A percentile compares a stretch with the other conserved stretches of the same genome.
These are phyloP conservation scores for Emericellopsis cladophorae DNA, from an alignment of 2,329 filamentous ascomycete genomes.

Conservation along the genomic window DNA sequence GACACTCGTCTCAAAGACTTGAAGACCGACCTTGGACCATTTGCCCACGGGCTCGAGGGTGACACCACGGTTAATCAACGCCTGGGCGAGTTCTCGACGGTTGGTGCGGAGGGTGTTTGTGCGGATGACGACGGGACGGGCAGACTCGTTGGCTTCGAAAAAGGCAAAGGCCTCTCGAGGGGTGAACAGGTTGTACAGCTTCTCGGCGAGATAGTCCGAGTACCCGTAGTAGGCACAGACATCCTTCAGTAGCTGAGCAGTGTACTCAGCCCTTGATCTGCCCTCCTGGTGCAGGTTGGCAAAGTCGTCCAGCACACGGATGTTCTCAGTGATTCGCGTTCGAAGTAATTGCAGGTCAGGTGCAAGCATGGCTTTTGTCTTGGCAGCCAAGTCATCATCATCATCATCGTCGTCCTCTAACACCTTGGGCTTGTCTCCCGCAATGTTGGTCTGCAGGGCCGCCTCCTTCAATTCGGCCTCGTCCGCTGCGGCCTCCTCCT, in stretches of 20 bases:
- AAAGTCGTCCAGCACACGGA: conserved; percentile 85
- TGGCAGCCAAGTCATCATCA: conserved; percentile 44
- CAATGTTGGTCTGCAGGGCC: conserved; percentile 88
- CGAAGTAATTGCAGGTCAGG: conserved; percentile 85
- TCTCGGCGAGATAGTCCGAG: conserved; percentile 86
- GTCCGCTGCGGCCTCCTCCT: conserved; percentile 69
- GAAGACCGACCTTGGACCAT: conserved; percentile 95
- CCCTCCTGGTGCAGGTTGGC: conserved; percentile 67
- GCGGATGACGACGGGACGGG: conserved; percentile 85
- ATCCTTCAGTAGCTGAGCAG: conserved; percentile 73
- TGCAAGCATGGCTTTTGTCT: conserved; percentile 54
- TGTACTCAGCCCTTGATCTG: conserved; percentile 79
- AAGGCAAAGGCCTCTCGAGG: conserved; percentile 93
- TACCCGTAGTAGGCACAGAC: conserved; percentile 97
- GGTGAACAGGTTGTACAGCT: conserved; percentile 85
- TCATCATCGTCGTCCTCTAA: conserved; percentile 52
- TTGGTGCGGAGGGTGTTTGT: conserved; percentile 85
- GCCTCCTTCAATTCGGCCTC: conserved; percentile 76
- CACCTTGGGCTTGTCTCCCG: conserved; percentile 57
- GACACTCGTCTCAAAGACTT: conserved; percentile 80
- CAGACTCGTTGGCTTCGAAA: conserved; percentile 96
- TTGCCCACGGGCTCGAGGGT: conserved; percentile 94
- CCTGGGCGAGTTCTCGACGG: conserved; percentile 72
- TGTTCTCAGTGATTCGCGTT: conserved; percentile 81
- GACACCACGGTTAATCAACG: conserved; percentile 90